These are phyloP conservation scores for Amphirosellinia nigrospora DNA, from an alignment of 495 filamentous ascomycete species.

Conservation along the genomic window DNA sequence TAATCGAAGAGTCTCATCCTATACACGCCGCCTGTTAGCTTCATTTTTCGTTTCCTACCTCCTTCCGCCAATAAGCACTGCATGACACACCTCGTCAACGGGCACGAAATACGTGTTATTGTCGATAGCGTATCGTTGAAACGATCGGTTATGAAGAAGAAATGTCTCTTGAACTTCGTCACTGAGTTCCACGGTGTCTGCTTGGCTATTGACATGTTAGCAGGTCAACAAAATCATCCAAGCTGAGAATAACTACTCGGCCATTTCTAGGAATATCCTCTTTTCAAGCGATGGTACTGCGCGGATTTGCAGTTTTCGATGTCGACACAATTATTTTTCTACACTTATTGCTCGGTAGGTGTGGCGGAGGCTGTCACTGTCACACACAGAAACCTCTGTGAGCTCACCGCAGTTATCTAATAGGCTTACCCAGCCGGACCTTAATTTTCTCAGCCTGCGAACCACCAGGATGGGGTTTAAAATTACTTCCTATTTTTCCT, in stretches of 20 bases:
- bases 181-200: constrained; percentile 43
- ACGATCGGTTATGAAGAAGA: constrained; percentile 69
- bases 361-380: constrained; percentile 25
- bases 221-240: constrained; percentile 27
- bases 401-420: constrained; percentile 25
- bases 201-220: constrained; percentile 36
- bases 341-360: constrained; percentile 14
- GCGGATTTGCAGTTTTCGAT: constrained; percentile 22
- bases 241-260: constrained; percentile 36
- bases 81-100: constrained; percentile 73
- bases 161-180: constrained; percentile 65
- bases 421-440: constrained; percentile 23
- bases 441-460: constrained; percentile 23
- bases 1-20: constrained; percentile 85
- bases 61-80: constrained; percentile 13
- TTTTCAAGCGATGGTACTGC: constrained; percentile 25
- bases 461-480: constrained; percentile 23
- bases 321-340: constrained; percentile 9
- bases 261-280: constrained; percentile 33
- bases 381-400: constrained; percentile 19
- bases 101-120: constrained; percentile 78
- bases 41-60: constrained; percentile 16
- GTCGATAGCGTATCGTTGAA: constrained; percentile 76
- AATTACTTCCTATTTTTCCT: constrained; percentile 20
- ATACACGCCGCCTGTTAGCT: constrained; percentile 31